Evolutionary conservation across 306 rosid species (phyloP).

Genomic region (Psophocarpus tetragonolobus): DNA sequence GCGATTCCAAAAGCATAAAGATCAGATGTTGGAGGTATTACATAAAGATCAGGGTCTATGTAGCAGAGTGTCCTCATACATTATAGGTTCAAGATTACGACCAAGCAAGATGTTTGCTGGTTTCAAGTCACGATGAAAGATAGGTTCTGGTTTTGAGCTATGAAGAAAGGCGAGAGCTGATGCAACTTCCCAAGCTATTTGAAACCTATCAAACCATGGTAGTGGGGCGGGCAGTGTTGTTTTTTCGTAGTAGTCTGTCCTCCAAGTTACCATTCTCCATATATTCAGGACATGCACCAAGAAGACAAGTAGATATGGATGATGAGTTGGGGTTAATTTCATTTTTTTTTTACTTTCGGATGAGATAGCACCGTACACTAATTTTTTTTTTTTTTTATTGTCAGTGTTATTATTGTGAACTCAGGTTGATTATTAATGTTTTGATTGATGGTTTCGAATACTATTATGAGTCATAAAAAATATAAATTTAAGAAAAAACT

Average conservation of each 20-base stretch:
- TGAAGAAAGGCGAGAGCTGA: slow-evolving; percentile 91
- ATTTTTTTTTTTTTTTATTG: no score
- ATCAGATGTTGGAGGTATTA: slow-evolving; percentile 82
- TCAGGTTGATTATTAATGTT: no score
- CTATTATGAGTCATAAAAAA: no score
- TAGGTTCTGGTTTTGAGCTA: slow-evolving; percentile 82
- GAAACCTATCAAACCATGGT: slow-evolving; percentile 88
- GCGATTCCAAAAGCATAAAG: slow-evolving; percentile 96
- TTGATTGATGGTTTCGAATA: no score
- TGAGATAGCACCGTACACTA: no score
- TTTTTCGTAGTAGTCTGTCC: slow-evolving; percentile 64
- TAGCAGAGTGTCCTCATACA: slow-evolving; percentile 68
- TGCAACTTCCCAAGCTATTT: slow-evolving; percentile 97
- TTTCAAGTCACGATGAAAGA: slow-evolving; percentile 92
- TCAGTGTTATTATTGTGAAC: no score
- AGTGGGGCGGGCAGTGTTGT: slow-evolving; percentile 62
- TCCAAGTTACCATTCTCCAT: slow-evolving; percentile 97
- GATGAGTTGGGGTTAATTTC: no score
- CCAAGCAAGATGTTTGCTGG: slow-evolving; percentile 96
- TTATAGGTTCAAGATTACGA: slow-evolving; percentile 62
- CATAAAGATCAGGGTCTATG: slow-evolving; percentile 98
- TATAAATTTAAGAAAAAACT: no score
- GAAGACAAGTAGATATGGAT: slow-evolving; percentile 95
- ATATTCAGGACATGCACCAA: slow-evolving; percentile 88
- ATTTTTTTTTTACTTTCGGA: no score